Conservation (phyloP, 805 yeast genomes). For the Candida peoriensis region DNA sequence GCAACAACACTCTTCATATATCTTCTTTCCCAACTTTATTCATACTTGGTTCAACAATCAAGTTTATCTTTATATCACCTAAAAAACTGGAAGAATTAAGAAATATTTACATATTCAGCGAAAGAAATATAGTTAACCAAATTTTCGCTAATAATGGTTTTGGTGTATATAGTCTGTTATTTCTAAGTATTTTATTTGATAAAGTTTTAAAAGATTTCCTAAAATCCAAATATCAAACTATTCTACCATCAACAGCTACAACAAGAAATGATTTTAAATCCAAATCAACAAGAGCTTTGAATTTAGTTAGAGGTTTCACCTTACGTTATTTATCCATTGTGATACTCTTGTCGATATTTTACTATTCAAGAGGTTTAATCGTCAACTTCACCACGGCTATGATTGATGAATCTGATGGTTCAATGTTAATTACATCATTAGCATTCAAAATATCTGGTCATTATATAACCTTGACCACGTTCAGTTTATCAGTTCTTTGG, state of each 20-base stretch:
- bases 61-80: too few species aligned
- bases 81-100: too few species aligned
- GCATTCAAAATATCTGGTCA: slow-evolving; percentile 6
- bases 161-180: slow-evolving; percentile 8
- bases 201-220: slow-evolving; percentile 4
- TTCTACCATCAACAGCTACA: slow-evolving; percentile 6
- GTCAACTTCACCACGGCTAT: neutral
- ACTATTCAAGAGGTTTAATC: neutral
- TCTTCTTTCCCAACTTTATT: too few species aligned
- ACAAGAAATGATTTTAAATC: slow-evolving; percentile 1
- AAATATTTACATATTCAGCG: slow-evolving; percentile 5
- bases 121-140: slow-evolving; percentile 11
- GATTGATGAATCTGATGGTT: neutral
- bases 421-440: too few species aligned
- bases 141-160: slow-evolving; percentile 17
- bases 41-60: too few species aligned
- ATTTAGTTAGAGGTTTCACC: neutral
- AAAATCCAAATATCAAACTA: slow-evolving; percentile 2
- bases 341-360: neutral
- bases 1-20: too few species aligned
- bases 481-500: slow-evolving; percentile 1
- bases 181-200: slow-evolving; percentile 4
- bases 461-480: neutral
- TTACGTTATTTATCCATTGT: neutral
- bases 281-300: neutral